Conservation (phyloP, 2,329 filamentous ascomycete genomes). For the Magnaporthales sp. region DNA sequence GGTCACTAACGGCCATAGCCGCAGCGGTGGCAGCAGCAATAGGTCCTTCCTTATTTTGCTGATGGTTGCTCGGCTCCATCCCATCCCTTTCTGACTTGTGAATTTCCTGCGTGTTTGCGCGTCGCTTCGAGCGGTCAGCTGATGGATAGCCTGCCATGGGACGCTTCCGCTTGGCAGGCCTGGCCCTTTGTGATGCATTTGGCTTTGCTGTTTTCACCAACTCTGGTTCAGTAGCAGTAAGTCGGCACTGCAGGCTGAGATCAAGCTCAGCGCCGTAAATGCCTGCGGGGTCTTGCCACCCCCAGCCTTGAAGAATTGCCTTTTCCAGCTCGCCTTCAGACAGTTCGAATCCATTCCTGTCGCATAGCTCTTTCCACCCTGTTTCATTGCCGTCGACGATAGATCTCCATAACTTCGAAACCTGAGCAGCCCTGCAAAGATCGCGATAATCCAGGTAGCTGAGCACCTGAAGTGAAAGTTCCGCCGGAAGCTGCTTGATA, state of each 20-base stretch:
- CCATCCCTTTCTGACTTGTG: slow-evolving; percentile 35
- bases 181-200: slow-evolving; percentile 24
- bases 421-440: slow-evolving; percentile 82
- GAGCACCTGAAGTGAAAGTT: slow-evolving; percentile 80
- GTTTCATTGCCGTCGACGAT: slow-evolving; percentile 89
- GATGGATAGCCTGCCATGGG: slow-evolving; percentile 32
- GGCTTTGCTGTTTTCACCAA: slow-evolving; percentile 32
- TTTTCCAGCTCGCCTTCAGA: slow-evolving; percentile 75
- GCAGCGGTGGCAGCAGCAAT: slow-evolving; percentile 81
- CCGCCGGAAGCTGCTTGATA: slow-evolving; percentile 70
- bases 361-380: slow-evolving; percentile 89
- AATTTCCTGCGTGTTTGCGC: slow-evolving; percentile 38
- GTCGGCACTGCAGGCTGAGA: slow-evolving; percentile 50
- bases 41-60: slow-evolving; percentile 66
- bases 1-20: slow-evolving; percentile 72
- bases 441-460: slow-evolving; percentile 79
- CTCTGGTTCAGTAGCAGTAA: slow-evolving; percentile 46
- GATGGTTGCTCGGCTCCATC: slow-evolving; percentile 27
- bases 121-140: slow-evolving; percentile 44
- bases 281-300: slow-evolving; percentile 84
- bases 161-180: slow-evolving; percentile 50
- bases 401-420: slow-evolving; percentile 88
- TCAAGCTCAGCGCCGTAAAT: slow-evolving; percentile 72
- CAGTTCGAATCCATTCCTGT: slow-evolving; percentile 71
- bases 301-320: slow-evolving; percentile 89